Percentiles rank a stretch among this genome's conserved stretches.
Evolutionary conservation across 163 green algal genomes (phyloP).

Genomic region (Coccomyxa subellipsoidea): DNA sequence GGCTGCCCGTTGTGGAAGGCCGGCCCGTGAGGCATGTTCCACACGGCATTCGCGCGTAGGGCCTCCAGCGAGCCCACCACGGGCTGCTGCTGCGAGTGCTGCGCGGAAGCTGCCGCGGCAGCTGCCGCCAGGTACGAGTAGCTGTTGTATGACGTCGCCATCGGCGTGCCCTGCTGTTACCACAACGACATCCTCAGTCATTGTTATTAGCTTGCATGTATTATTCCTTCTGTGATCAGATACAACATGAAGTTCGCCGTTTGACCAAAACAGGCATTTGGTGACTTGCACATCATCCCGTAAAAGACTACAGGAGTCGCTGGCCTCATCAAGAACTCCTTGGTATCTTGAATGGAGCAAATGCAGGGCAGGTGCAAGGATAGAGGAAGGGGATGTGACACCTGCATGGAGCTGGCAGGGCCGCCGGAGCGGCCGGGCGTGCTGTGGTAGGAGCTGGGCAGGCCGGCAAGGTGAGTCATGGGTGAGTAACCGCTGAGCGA

Average conservation of each 20-base stretch:
- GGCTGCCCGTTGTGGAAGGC: not conserved
- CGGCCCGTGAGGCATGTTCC: not conserved
- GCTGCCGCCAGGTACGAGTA: conserved; percentile 6
- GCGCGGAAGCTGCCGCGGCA: not conserved
- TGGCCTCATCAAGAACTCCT: no score
- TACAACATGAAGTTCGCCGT: not conserved
- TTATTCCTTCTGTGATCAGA: not conserved
- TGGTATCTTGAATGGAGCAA: no score
- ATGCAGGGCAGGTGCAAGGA: no score
- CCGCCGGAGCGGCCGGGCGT: not conserved
- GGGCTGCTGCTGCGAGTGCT: not conserved
- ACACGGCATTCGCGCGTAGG: conserved; percentile 8
- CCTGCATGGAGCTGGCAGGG: not conserved
- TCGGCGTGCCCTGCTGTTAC: not conserved
- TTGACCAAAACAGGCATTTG: not conserved
- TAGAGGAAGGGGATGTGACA: no score
- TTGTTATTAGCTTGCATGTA: not conserved
- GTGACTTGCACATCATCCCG: no score
- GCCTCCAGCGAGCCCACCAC: conserved; percentile 24
- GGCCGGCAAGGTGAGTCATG: not conserved
- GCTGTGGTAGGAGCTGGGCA: not conserved
- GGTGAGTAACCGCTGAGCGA: conserved; percentile 6
- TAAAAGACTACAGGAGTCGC: no score
- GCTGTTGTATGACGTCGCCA: conserved; percentile 6
- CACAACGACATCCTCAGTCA: not conserved